Evolutionary conservation across 2,329 filamentous ascomycete genomes (phyloP), one percentile per base, ranked within the genome.

Genomic region (Verticillium zaregamsianum): DNA sequence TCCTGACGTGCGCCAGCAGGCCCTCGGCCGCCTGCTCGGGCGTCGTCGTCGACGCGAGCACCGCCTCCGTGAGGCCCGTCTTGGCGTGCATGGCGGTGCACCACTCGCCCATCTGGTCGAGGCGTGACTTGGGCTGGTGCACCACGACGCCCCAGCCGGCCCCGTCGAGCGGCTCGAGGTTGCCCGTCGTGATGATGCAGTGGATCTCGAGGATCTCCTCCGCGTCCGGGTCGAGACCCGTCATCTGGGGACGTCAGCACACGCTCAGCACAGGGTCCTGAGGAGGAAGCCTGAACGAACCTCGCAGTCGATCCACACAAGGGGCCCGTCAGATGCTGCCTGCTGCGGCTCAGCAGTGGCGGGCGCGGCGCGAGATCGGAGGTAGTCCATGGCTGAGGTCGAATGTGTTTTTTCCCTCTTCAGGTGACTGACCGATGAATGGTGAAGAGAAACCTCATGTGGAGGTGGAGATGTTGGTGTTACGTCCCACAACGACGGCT

Each of bases 121-220:
- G 86, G 52, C 86, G 84, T 60, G 86, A 80, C 69, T 87, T 81
- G 1, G 87, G 81, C 69, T 91, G 91, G 73, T 94, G 89, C 62
- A 99, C 84, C 55, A 94, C 81, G 32, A 85, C 85, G 70, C 96
- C 91, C 82, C 90, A 97, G 67, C 94, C 94, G 35, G 82, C 74
- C 28, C 87, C 79, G 63, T 97, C 92, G 31, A 96, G 77, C 37
- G 96, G 74, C 62, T 91, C 84, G 23, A 99, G 85, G 64, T 92
- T 81, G 59, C 87, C 84, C 67, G 93, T 90, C 8, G 95, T 99
- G 72, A 99, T 86, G 76, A 96, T 90, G 78, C 93, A 97, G 75
- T 90, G 94, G 62, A 98, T 90, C 70, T 96, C 93, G 71, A 98
- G 87, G 70, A 98, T 95, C 61, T 89, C 88, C 72, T 98, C 94